Conservation (phyloP, 106 monocot genomes). For the Dendrobium huoshanense region DNA sequence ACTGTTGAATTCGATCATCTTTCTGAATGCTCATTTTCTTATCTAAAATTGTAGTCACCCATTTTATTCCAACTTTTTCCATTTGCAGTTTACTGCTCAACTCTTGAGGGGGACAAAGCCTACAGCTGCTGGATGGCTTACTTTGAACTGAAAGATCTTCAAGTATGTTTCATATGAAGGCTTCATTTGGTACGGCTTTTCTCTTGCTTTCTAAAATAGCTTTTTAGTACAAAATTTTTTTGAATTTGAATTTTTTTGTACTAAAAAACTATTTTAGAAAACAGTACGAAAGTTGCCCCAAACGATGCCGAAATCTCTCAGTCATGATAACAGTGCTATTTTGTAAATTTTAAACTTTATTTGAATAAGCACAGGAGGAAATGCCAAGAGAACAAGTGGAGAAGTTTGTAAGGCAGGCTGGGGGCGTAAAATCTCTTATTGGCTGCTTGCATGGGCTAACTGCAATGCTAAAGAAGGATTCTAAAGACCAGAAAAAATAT, state of each 20-base stretch:
- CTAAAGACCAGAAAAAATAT: not conserved
- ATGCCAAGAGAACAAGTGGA: slow-evolving; percentile 61
- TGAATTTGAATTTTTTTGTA: too few relatives aligned
- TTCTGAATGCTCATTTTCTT: not conserved
- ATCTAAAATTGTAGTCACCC: not conserved
- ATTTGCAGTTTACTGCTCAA: slow-evolving; percentile 75
- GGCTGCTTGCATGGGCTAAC: slow-evolving; percentile 43
- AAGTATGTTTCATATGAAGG: slow-evolving; percentile 28
- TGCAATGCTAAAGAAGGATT: slow-evolving; percentile 34
- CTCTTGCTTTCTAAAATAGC: too few relatives aligned
- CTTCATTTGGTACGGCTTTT: too few relatives aligned
- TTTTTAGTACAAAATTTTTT: too few relatives aligned
- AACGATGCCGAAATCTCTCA: not conserved
- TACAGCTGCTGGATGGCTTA: slow-evolving; percentile 90
- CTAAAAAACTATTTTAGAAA: too few relatives aligned
- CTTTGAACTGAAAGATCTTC: slow-evolving; percentile 80
- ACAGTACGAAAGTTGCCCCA: too few relatives aligned
- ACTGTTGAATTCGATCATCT: too few relatives aligned
- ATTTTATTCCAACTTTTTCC: not conserved
- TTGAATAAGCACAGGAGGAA: slow-evolving; percentile 37
- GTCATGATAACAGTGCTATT: not conserved
- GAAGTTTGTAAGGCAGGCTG: slow-evolving; percentile 52
- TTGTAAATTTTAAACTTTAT: not conserved
- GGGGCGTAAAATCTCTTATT: slow-evolving; percentile 47
- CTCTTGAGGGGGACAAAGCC: slow-evolving; percentile 74